Conservation (phyloP, 148 eudicot species). For the Fagopyrum esculentum region DNA sequence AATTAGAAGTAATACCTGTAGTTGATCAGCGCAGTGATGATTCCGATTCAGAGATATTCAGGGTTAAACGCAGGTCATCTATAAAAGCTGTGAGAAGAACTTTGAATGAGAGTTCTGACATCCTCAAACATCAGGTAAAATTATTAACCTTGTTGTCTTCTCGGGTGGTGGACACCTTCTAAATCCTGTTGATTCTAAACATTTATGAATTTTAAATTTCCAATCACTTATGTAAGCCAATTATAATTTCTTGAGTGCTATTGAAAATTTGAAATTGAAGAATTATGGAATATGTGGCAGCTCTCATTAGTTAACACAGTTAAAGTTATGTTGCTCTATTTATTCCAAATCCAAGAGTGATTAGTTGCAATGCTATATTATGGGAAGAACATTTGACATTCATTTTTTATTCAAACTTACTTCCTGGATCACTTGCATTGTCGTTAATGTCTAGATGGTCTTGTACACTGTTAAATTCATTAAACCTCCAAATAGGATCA, state of each 20-base stretch:
- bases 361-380: background rate
- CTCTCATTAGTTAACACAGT: background rate
- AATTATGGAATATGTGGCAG: background rate
- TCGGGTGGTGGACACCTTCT: background rate
- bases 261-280: background rate
- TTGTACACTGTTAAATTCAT: background rate
- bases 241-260: background rate
- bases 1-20: slow-evolving; percentile 22
- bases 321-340: background rate
- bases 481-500: background rate
- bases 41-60: slow-evolving; percentile 83
- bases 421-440: background rate
- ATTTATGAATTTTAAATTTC: background rate
- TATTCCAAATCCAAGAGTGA: background rate
- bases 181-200: background rate
- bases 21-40: slow-evolving; percentile 55
- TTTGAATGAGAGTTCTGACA: slow-evolving; percentile 21
- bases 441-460: background rate
- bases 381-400: background rate
- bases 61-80: slow-evolving; percentile 79
- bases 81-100: slow-evolving; percentile 36
- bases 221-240: background rate
- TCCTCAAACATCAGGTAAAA: slow-evolving; percentile 45
- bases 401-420: background rate
- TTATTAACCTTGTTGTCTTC: background rate